Evolutionary conservation across 2,329 filamentous ascomycete genomes (phyloP), one percentile per base, ranked within the genome.

Genomic region (Cadophora luteo-olivacea): DNA sequence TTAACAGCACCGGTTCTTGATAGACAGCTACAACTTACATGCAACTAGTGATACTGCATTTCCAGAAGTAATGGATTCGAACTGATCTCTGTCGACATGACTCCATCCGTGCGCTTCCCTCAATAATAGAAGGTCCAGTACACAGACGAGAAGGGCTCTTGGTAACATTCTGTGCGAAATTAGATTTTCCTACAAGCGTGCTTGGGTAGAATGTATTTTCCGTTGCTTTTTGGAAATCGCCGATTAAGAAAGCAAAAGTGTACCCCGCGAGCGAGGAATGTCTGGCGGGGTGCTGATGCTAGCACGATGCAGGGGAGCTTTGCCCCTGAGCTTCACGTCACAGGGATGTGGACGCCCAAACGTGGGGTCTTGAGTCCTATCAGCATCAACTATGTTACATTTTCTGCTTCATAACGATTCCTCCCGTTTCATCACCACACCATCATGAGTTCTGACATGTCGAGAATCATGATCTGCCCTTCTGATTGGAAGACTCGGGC

Each of bases 1-100:
- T 49, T 7, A 22, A 22, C 6, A 11, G 9, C n/a, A 22, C 6
- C 9, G 6, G n/a, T 4, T 22, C 6, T 22, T 3, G 6, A 14
- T 12, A 6, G 6, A 49, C n/a, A 22, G 45, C 12, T 9, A 33
- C 11, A 1, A 72, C 70, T 68, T 66, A 72, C 70, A 73, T 57
- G 72, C 72, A 55, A 71, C 70, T 38, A 73, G 63, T 5, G 65
- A 64, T 14, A 64, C 11, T 0, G 64, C 62, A 22, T 70, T 63
- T 8, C 64, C 51, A 1, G 51, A 38, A 6, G 69, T 65, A 12
- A 60, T 41, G 6, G 58, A 55, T 32, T 67, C 24, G 11, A 72
- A 71, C 38, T 70, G 45, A 3, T 38, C 41, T 52, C 45, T 57
- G 1, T 64, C 68, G 7, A 58, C 65, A 65, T 71, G 66, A n/a